phyloP scores from a whole-genome alignment of 2,329 filamentous ascomycete genomes.

The Geosmithia putterillii region DNA sequence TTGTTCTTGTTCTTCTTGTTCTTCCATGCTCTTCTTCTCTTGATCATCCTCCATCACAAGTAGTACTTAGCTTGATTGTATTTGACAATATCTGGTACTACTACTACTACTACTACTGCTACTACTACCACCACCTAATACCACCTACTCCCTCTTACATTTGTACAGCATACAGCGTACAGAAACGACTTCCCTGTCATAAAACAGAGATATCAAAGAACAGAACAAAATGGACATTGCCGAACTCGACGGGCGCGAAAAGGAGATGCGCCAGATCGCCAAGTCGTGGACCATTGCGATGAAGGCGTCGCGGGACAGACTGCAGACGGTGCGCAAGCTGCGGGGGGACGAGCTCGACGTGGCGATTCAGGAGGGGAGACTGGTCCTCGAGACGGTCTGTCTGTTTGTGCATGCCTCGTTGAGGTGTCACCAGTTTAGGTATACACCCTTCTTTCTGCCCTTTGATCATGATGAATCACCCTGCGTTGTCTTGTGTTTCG shows the following conservation, averaged over 20 bases:
- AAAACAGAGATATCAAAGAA: neutral
- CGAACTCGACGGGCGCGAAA: constrained; percentile 7
- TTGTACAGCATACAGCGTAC: too few relatives aligned
- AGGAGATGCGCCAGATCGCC: constrained; percentile 19
- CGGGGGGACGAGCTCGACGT: constrained; percentile 18
- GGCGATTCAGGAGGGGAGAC: constrained; percentile 16
- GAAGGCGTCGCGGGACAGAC: constrained; percentile 19
- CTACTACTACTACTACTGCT: too few relatives aligned
- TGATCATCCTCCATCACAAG: too few relatives aligned
- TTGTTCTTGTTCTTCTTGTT: neutral
- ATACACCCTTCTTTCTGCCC: constrained; percentile 1
- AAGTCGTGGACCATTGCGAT: constrained; percentile 25
- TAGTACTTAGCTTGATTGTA: too few relatives aligned
- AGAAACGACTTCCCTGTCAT: too few relatives aligned
- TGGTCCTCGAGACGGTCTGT: constrained; percentile 25
- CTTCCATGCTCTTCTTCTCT: neutral
- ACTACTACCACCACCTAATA: too few relatives aligned
- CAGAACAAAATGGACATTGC: neutral
- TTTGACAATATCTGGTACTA: too few relatives aligned
- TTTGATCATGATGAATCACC: neutral
- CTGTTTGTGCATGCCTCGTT: constrained; percentile 25
- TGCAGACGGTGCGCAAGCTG: constrained; percentile 17
- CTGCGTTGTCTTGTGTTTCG: too few relatives aligned
- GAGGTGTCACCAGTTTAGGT: constrained; percentile 23
- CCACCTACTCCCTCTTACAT: neutral